phyloP scores from a whole-genome alignment of 352 stramenopile species.

The Globisporangium sylvaticum region DNA sequence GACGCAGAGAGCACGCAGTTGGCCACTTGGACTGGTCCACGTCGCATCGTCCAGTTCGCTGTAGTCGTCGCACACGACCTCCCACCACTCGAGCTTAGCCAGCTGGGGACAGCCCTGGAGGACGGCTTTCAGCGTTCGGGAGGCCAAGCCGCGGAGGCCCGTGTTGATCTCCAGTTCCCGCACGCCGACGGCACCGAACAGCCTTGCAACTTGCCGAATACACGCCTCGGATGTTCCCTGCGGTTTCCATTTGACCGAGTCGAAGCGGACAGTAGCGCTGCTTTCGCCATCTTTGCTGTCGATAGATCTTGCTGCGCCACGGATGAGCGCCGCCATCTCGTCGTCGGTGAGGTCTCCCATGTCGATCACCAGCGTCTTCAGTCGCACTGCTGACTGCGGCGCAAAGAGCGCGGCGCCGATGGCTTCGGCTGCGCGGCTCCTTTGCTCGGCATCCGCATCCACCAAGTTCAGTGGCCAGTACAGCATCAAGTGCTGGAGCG shows the following conservation, averaged over 20 bases:
- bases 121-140: slow-evolving; percentile 2
- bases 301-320: neutral
- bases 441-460: neutral
- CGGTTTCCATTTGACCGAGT: slow-evolving; percentile 10
- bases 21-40: neutral
- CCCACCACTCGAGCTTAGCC: slow-evolving; percentile 9
- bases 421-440: neutral
- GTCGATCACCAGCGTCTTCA: slow-evolving; percentile 11
- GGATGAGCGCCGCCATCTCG: slow-evolving; percentile 6
- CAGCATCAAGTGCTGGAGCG: neutral
- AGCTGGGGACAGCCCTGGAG: slow-evolving; percentile 7
- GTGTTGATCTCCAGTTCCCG: slow-evolving; percentile 9
- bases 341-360: slow-evolving; percentile 7
- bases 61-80: slow-evolving; percentile 6
- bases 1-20: slow-evolving; percentile 10
- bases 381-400: neutral
- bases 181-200: slow-evolving; percentile 14
- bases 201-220: slow-evolving; percentile 4
- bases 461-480: neutral
- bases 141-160: neutral
- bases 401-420: slow-evolving; percentile 7
- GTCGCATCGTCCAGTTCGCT: slow-evolving; percentile 2
- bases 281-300: neutral
- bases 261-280: neutral
- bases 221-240: neutral